Evolutionary conservation across 306 rosid species (phyloP).

Genomic region (Ormosia semicastrata): DNA sequence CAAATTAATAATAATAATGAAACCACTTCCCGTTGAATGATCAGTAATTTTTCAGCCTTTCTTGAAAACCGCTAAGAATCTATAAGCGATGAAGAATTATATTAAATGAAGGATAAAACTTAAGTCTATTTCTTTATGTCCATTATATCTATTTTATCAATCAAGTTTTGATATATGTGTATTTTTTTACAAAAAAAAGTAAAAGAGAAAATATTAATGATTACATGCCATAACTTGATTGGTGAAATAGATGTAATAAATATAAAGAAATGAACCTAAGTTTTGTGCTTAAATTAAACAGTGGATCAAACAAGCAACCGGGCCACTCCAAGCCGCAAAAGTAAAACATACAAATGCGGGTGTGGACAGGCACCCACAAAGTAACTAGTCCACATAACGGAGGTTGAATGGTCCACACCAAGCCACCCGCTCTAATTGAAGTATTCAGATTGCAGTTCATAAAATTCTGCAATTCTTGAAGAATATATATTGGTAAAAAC

Average conservation of each 20-base stretch:
- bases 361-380: neutral
- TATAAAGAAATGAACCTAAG: too few relatives aligned
- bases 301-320: neutral
- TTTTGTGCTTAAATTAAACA: too few relatives aligned
- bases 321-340: neutral
- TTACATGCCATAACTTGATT: too few relatives aligned
- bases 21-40: neutral
- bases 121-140: too few relatives aligned
- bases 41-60: neutral
- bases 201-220: too few relatives aligned
- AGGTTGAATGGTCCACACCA: neutral
- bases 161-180: too few relatives aligned
- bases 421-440: neutral
- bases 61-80: neutral
- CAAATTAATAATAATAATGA: neutral
- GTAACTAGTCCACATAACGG: neutral
- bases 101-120: too few relatives aligned
- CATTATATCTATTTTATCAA: too few relatives aligned
- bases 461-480: conserved; percentile 15
- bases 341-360: neutral
- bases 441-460: neutral
- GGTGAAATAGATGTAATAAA: too few relatives aligned
- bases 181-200: too few relatives aligned
- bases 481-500: neutral
- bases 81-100: neutral